Conservation (phyloP, 1,139 yeast genomes). For the Pichia sp. region DNA sequence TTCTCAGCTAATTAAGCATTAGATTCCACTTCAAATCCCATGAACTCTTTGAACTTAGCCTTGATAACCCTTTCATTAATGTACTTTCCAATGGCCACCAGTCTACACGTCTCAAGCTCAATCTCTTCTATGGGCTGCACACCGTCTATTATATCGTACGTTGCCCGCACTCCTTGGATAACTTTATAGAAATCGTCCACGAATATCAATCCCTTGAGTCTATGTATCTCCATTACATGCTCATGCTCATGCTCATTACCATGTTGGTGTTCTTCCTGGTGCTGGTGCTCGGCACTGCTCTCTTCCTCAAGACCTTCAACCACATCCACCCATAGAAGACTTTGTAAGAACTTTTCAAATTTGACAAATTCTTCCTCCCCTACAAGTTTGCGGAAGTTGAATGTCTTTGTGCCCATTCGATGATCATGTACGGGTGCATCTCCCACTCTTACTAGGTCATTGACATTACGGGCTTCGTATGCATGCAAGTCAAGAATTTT, state of each 20-base stretch:
- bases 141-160: slow-evolving; percentile 69
- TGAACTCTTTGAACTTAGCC: slow-evolving; percentile 4
- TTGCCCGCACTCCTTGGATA: slow-evolving; percentile 90
- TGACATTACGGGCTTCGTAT: slow-evolving; percentile 39
- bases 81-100: slow-evolving; percentile 80
- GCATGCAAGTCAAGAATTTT: slow-evolving; percentile 75
- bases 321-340: slow-evolving; percentile 57
- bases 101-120: slow-evolving; percentile 37
- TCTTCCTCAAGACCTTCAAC: slow-evolving; percentile 2
- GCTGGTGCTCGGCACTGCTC: neutral
- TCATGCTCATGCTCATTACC: slow-evolving; percentile 22
- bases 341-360: slow-evolving; percentile 58
- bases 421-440: slow-evolving; percentile 36
- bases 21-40: slow-evolving; percentile 7
- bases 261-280: neutral
- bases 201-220: slow-evolving; percentile 73
- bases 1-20: no score
- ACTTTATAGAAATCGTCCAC: slow-evolving; percentile 42
- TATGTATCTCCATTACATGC: slow-evolving; percentile 60
- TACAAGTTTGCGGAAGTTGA: slow-evolving; percentile 44
- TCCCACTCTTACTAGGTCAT: slow-evolving; percentile 9
- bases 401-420: slow-evolving; percentile 56
- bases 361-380: slow-evolving; percentile 30
- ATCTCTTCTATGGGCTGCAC: slow-evolving; percentile 29
- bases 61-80: slow-evolving; percentile 24